Percentiles rank a stretch among this genome's conserved stretches.
Conservation (phyloP, 1,139 yeast species). For the Sugiyamaella xylanicola region DNA sequence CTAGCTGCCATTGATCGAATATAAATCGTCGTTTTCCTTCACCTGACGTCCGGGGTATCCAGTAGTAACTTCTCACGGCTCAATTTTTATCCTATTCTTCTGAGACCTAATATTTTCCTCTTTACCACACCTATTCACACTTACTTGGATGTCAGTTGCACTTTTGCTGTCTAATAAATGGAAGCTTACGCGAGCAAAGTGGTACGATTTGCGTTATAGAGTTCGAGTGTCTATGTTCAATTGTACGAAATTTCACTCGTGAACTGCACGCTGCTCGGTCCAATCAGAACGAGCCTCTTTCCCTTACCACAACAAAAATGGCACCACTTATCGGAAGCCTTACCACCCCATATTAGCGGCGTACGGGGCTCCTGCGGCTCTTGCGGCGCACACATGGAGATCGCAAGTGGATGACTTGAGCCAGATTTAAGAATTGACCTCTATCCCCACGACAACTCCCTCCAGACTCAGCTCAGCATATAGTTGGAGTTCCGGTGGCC, state of each 20-base stretch:
- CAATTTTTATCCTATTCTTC: no score
- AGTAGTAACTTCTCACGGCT: no score
- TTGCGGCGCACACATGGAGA: no score
- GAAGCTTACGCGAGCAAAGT: background rate
- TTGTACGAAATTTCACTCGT: conserved; percentile 12
- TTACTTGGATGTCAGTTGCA: conserved; percentile 8
- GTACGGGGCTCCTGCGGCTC: background rate
- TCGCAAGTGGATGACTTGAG: no score
- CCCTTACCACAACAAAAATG: conserved; percentile 10
- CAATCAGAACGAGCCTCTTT: conserved; percentile 14
- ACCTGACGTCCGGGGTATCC: no score
- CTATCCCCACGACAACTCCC: no score
- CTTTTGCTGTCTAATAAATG: background rate
- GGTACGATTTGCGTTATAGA: conserved; percentile 2
- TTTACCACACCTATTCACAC: background rate
- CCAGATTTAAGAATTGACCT: no score
- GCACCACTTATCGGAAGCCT: conserved; percentile 14
- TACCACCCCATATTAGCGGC: background rate
- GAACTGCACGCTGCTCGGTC: conserved; percentile 15
- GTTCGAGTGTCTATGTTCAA: background rate
- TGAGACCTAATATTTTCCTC: no score
- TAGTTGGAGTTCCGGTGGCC: no score
- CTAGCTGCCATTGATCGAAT: no score
- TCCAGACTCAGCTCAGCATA: no score
- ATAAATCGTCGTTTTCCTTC: no score